A percentile compares a stretch with the other conserved stretches of the same genome.
Evolutionary conservation across 208 protist genomes (phyloP).

Genomic region (Acanthamoeba culbertsoni): DNA sequence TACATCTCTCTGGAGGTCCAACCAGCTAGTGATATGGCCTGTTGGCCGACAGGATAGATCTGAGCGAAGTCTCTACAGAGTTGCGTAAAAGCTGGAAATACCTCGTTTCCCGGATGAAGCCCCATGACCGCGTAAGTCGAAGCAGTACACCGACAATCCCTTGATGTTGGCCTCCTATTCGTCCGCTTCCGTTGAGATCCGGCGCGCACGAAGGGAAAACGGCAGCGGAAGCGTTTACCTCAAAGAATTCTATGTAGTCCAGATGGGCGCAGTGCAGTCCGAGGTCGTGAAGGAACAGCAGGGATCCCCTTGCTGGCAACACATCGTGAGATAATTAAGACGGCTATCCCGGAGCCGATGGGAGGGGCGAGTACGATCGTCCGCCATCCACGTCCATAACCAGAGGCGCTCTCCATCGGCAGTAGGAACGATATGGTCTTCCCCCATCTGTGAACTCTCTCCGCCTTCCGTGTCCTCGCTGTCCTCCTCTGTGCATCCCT

Average conservation of each 20-base stretch:
- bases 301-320: not conserved
- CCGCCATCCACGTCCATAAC: not conserved
- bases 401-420: too few species aligned
- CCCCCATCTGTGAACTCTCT: too few species aligned
- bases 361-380: not conserved
- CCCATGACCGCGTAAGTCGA: not conserved
- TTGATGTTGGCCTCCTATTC: not conserved
- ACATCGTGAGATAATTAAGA: not conserved
- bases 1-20: not conserved
- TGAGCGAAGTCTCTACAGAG: not conserved
- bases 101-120: not conserved
- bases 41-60: not conserved
- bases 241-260: not conserved
- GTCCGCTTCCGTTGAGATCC: too few species aligned
- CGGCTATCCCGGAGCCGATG: not conserved
- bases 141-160: not conserved
- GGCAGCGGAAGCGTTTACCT: too few species aligned
- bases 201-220: too few species aligned
- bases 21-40: not conserved
- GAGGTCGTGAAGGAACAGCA: not conserved
- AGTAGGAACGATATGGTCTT: too few species aligned
- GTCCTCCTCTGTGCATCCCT: too few species aligned
- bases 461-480: not conserved
- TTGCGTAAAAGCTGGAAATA: not conserved
- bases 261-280: not conserved